Percentiles rank a stretch among this genome's conserved stretches.
Conservation (phyloP, 352 stramenopile genomes). For the Phytophthora citricola region DNA sequence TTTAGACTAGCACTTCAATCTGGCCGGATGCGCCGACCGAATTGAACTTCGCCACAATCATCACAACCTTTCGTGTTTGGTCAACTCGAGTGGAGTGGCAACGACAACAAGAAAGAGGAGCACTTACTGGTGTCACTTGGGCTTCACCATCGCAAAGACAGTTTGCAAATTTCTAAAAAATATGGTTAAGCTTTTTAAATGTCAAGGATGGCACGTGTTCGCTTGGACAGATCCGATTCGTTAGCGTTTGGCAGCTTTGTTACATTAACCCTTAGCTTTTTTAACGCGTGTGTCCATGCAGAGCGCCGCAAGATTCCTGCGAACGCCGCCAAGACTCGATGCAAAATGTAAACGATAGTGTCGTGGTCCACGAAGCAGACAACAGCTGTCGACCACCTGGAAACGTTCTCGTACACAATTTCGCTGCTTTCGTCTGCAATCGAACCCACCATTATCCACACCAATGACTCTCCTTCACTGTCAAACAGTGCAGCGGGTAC, state of each 20-base stretch:
- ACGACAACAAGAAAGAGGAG: conserved; percentile 1
- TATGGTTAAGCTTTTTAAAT: too few relatives aligned
- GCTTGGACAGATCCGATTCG: conserved; percentile 1
- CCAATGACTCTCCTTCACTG: conserved; percentile 2
- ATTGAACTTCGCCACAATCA: conserved; percentile 25
- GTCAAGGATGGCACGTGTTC: background rate
- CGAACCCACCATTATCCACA: conserved; percentile 25
- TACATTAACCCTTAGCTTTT: background rate
- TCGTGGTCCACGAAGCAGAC: background rate
- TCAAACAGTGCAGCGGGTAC: background rate
- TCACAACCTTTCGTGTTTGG: background rate
- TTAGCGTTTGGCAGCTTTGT: background rate
- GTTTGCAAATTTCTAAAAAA: background rate
- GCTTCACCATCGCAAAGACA: background rate
- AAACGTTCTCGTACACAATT: conserved; percentile 12
- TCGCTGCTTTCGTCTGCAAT: conserved; percentile 17
- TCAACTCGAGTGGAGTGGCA: conserved; percentile 2
- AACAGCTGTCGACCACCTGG: conserved; percentile 20
- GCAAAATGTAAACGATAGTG: conserved; percentile 6
- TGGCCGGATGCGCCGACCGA: conserved; percentile 11
- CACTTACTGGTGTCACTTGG: background rate
- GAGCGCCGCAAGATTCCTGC: conserved; percentile 1
- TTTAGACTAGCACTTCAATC: conserved; percentile 36
- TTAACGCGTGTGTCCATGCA: conserved; percentile 5
- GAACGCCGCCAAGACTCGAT: background rate